phyloP scores from a whole-genome alignment of 2,329 filamentous ascomycete genomes.

The Hymenoscyphus occultus region DNA sequence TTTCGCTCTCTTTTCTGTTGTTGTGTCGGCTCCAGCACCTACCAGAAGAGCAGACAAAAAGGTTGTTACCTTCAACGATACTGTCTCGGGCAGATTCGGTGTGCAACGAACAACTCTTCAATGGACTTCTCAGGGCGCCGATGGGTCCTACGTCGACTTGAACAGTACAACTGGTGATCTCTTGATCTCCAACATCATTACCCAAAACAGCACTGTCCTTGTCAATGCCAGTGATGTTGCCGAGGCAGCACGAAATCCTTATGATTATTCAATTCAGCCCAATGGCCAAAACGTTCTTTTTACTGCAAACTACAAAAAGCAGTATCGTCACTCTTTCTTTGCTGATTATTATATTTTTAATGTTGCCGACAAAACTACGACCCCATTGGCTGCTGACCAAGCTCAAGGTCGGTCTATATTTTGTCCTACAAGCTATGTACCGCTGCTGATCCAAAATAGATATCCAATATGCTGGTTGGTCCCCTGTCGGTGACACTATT shows the following conservation, averaged over 20 bases:
- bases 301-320: constrained; percentile 63
- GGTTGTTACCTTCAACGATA: constrained; percentile 29
- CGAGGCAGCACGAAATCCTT: constrained; percentile 40
- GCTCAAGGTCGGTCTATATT: constrained; percentile 14
- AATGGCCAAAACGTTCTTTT: constrained; percentile 59
- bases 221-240: constrained; percentile 57
- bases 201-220: constrained; percentile 54
- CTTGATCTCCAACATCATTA: constrained; percentile 60
- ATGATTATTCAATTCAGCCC: constrained; percentile 59
- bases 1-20: constrained; percentile 6
- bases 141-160: constrained; percentile 59
- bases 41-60: constrained; percentile 18
- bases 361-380: constrained; percentile 52
- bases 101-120: constrained; percentile 24
- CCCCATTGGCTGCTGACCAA: constrained; percentile 57
- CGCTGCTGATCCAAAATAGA: constrained; percentile 9
- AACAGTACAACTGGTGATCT: constrained; percentile 48
- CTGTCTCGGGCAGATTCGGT: constrained; percentile 25
- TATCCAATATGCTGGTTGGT: constrained; percentile 64
- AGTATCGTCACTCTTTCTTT: constrained; percentile 67
- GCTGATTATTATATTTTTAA: constrained; percentile 65
- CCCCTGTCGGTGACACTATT: constrained; percentile 55
- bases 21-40: neutral
- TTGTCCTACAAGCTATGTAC: neutral
- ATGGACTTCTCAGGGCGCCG: constrained; percentile 57